Evolutionary conservation across 345 rosid species (phyloP).

Genomic region (Euphorbia pulcherrima): DNA sequence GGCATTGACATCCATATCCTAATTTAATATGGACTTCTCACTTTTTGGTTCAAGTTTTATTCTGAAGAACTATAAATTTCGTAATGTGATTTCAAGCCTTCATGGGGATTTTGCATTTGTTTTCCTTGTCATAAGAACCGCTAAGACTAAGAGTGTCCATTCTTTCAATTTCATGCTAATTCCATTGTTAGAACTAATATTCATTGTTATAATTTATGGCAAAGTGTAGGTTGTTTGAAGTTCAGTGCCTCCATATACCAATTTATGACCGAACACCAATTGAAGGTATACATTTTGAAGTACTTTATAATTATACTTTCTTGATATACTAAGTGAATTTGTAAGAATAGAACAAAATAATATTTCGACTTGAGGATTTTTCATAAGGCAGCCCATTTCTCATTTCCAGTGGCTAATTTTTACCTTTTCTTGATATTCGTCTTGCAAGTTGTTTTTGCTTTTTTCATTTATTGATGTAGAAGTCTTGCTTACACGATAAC

Average conservation of each 20-base stretch:
- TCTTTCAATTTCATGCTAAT: not conserved
- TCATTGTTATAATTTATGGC: not conserved
- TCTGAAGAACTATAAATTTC: not conserved
- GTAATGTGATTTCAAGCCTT: not conserved
- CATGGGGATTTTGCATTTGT: not conserved
- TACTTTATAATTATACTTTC: not conserved
- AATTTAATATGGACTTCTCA: not conserved
- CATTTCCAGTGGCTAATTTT: too few species aligned
- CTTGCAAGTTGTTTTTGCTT: too few species aligned
- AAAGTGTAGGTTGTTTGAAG: conserved; percentile 68
- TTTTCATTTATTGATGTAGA: too few species aligned
- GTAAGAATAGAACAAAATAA: not conserved
- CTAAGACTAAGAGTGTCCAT: not conserved
- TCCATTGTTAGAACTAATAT: not conserved
- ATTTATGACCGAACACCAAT: conserved; percentile 65
- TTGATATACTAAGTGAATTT: too few species aligned
- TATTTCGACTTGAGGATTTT: not conserved
- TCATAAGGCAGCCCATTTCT: not conserved
- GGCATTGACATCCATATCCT: too few species aligned
- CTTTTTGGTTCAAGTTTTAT: too few species aligned
- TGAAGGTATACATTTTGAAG: conserved; percentile 40
- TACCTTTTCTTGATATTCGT: too few species aligned
- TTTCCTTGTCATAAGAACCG: not conserved
- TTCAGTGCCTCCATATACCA: conserved; percentile 82
- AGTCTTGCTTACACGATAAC: too few species aligned